These are phyloP conservation scores for Plasmodium cynomolgi DNA, from an alignment of 169 alveolate species.

Conservation along the genomic window DNA sequence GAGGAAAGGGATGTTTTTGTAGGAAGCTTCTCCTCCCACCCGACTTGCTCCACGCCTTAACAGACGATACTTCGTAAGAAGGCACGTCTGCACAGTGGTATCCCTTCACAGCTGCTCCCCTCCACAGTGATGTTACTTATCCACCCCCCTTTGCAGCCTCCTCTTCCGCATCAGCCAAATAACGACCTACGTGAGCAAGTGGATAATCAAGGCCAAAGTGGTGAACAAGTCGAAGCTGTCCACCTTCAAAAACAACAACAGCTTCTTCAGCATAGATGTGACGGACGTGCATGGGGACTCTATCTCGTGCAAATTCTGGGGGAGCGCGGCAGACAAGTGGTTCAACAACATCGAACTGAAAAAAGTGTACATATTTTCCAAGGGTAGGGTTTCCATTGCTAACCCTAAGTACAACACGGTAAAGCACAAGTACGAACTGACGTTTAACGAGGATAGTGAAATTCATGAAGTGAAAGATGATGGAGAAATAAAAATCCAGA, in stretches of 20 bases:
- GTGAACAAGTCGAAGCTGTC: conserved; percentile 81
- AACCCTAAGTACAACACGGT: conserved; percentile 81
- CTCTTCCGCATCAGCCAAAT: conserved; percentile 80
- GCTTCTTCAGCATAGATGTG: conserved; percentile 77
- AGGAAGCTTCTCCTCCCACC: background rate
- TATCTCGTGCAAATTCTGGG: conserved; percentile 84
- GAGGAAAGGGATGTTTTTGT: background rate
- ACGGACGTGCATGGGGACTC: conserved; percentile 85
- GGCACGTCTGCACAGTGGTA: background rate
- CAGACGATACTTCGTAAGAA: too few relatives aligned
- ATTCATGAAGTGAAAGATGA: conserved; percentile 82
- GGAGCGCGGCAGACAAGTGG: conserved; percentile 84
- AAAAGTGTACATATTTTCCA: conserved; percentile 81
- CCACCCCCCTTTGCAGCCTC: conserved; percentile 14
- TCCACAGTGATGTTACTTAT: background rate
- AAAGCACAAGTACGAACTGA: conserved; percentile 82
- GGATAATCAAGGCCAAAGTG: conserved; percentile 83
- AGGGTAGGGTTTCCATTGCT: conserved; percentile 81
- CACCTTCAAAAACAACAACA: conserved; percentile 78
- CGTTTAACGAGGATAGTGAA: conserved; percentile 78
- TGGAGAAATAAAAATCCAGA: conserved; percentile 79
- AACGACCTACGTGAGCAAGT: conserved; percentile 83
- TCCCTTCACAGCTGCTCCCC: background rate
- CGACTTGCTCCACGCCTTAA: background rate
- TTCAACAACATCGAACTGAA: conserved; percentile 77